A percentile compares a stretch with the other conserved stretches of the same genome.
phyloP scores from a whole-genome alignment of 2,329 filamentous ascomycete genomes.

The Pseudocercospora crystallina region DNA sequence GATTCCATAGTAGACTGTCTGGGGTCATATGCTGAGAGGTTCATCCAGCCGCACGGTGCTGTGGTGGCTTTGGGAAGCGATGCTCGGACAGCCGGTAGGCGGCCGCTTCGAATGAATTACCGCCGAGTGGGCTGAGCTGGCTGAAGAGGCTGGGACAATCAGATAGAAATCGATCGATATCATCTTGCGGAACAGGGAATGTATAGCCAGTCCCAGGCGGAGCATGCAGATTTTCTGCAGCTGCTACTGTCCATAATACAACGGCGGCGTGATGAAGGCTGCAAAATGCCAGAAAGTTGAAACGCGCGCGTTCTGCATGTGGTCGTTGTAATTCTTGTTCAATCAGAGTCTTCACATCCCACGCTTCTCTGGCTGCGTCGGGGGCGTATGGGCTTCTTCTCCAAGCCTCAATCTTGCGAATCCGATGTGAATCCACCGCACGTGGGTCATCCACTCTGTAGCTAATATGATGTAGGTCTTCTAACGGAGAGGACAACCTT shows the following conservation, averaged over 20 bases:
- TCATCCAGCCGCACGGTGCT: too few species aligned
- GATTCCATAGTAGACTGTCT: constrained; percentile 7
- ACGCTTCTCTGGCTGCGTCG: constrained; percentile 15
- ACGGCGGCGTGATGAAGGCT: constrained; percentile 21
- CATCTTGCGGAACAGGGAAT: constrained; percentile 1
- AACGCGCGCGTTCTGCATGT: constrained; percentile 8
- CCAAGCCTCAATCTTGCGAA: constrained; percentile 15
- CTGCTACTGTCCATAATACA: constrained; percentile 19
- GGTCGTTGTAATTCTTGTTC: constrained; percentile 13
- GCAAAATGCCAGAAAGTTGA: constrained; percentile 22
- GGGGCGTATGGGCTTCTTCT: constrained; percentile 8
- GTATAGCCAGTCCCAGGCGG: not conserved
- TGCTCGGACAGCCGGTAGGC: constrained; percentile 11
- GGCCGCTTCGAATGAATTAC: constrained; percentile 19
- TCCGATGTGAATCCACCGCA: constrained; percentile 6
- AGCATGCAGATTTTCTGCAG: not conserved
- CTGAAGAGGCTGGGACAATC: constrained; percentile 16
- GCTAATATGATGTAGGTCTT: constrained; percentile 18
- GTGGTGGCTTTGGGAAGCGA: constrained; percentile 9
- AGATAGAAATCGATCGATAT: constrained; percentile 14
- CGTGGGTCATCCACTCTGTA: constrained; percentile 15
- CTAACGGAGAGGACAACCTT: constrained; percentile 15
- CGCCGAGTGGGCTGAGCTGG: constrained; percentile 16
- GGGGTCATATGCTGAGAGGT: not conserved
- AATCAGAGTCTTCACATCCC: constrained; percentile 17